These are phyloP conservation scores for Phytophthora syringae DNA, from an alignment of 352 stramenopile species.

Conservation along the genomic window DNA sequence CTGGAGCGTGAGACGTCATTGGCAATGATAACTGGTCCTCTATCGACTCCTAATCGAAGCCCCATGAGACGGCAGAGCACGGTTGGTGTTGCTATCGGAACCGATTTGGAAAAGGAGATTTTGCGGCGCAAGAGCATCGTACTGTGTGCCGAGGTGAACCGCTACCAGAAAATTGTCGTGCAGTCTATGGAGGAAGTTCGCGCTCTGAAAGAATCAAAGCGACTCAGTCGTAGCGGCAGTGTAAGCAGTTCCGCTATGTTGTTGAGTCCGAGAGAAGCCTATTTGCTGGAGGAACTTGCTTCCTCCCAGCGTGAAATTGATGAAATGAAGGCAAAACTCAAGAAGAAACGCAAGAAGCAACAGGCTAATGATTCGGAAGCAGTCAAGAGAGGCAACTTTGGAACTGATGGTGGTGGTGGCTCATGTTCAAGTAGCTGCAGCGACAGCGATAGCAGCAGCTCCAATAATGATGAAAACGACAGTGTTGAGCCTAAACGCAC, in stretches of 20 bases:
- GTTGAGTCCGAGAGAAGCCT: constrained; percentile 36
- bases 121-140: constrained; percentile 42
- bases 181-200: constrained; percentile 49
- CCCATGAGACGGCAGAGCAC: constrained; percentile 10
- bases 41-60: constrained; percentile 26
- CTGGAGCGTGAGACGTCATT: constrained; percentile 15
- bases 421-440: constrained; percentile 9
- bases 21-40: neutral
- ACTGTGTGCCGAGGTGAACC: constrained; percentile 43
- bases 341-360: constrained; percentile 23
- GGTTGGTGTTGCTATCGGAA: constrained; percentile 3
- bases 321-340: constrained; percentile 29
- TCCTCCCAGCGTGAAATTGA: constrained; percentile 34
- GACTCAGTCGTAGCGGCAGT: constrained; percentile 34
- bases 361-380: constrained; percentile 1
- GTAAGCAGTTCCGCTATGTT: constrained; percentile 21
- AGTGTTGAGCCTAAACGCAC: neutral
- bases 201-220: constrained; percentile 41
- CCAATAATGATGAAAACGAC: constrained; percentile 1
- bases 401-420: constrained; percentile 1
- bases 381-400: neutral
- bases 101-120: constrained; percentile 46
- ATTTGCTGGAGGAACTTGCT: constrained; percentile 42
- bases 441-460: constrained; percentile 16
- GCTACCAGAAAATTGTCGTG: constrained; percentile 50